phyloP scores from a whole-genome alignment of 768 basidiomycete species.

The Collybia mongolica region DNA sequence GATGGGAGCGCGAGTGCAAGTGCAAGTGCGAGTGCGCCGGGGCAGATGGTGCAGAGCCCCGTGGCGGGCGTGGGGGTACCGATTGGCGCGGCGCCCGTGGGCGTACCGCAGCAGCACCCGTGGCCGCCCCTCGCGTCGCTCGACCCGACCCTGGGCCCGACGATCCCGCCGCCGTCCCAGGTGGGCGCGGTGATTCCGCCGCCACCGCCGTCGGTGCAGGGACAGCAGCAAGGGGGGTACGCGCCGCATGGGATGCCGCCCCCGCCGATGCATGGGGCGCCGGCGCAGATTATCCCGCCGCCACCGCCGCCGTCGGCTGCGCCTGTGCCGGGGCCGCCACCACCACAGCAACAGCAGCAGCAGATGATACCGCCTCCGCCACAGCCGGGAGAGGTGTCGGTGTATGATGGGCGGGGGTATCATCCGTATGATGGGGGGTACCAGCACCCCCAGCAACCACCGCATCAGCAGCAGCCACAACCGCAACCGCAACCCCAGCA shows the following conservation, averaged over 20 bases:
- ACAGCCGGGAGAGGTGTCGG: constrained; percentile 1
- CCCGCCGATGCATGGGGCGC: background rate
- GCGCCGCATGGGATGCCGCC: background rate
- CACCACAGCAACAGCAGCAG: constrained; percentile 24
- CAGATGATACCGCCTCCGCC: constrained; percentile 7
- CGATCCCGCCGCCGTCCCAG: constrained; percentile 35
- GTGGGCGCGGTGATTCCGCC: constrained; percentile 16
- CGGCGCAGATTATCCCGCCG: constrained; percentile 1
- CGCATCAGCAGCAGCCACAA: constrained; percentile 20
- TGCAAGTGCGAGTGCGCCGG: too few relatives aligned
- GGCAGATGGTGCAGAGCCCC: background rate
- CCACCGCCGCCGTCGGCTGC: constrained; percentile 9
- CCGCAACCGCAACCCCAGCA: constrained; percentile 16
- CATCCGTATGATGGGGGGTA: constrained; percentile 10
- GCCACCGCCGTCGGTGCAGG: constrained; percentile 15
- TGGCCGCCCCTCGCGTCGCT: constrained; percentile 31
- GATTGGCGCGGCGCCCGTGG: constrained; percentile 12
- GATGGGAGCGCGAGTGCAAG: background rate
- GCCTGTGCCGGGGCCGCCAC: constrained; percentile 4
- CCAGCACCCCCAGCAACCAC: constrained; percentile 19
- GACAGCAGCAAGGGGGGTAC: background rate
- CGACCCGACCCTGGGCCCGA: constrained; percentile 29
- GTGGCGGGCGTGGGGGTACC: constrained; percentile 16
- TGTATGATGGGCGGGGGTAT: constrained; percentile 7
- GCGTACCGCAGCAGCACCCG: constrained; percentile 26